Conservation (phyloP, 768 basidiomycete species). For the Termitomyces sp. region DNA sequence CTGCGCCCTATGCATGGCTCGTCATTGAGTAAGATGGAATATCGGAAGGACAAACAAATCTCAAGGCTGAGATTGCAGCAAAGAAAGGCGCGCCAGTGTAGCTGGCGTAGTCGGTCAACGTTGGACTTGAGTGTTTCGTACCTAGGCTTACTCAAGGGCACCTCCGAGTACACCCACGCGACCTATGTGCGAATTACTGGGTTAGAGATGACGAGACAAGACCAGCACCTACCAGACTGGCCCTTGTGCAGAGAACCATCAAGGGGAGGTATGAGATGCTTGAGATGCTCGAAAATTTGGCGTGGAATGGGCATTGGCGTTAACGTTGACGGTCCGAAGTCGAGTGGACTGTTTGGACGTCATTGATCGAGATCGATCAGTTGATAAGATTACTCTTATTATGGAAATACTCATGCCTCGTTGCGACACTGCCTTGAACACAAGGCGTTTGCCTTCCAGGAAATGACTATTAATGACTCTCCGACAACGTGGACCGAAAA, state of each 20-base stretch:
- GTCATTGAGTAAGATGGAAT: neutral
- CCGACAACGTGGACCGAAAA: neutral
- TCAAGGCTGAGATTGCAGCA: slow-evolving; percentile 84
- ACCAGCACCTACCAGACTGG: slow-evolving; percentile 63
- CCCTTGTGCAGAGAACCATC: slow-evolving; percentile 90
- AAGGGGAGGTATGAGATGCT: slow-evolving; percentile 84
- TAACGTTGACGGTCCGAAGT: no score
- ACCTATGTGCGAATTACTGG: slow-evolving; percentile 35
- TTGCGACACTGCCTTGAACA: neutral
- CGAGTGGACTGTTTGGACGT: neutral
- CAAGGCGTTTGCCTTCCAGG: neutral
- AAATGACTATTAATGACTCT: neutral
- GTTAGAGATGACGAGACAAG: neutral
- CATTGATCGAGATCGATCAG: neutral
- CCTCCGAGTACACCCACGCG: slow-evolving; percentile 93
- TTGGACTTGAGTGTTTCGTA: neutral
- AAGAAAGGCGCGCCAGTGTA: slow-evolving; percentile 98
- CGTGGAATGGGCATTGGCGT: slow-evolving; percentile 55
- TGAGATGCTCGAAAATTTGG: slow-evolving; percentile 63
- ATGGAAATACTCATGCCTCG: neutral
- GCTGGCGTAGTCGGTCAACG: slow-evolving; percentile 32
- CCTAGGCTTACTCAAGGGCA: slow-evolving; percentile 73
- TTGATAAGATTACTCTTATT: neutral
- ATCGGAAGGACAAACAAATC: slow-evolving; percentile 50
- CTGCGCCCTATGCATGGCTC: slow-evolving; percentile 59